phyloP scores from a whole-genome alignment of 2,329 filamentous ascomycete species.

The Lasiodiplodia sp. region DNA sequence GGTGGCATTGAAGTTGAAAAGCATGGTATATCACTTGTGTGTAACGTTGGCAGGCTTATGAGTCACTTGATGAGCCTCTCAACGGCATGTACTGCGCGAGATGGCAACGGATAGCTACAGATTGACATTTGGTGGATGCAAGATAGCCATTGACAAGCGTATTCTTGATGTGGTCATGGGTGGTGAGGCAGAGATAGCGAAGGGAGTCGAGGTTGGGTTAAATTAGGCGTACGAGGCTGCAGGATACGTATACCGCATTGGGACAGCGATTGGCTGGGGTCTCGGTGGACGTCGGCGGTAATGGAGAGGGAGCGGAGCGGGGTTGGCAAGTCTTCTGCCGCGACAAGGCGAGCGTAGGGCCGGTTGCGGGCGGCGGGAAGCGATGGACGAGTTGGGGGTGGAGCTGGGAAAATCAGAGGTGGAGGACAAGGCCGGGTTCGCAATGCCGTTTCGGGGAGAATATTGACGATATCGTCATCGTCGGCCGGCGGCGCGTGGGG shows the following conservation, averaged over 20 bases:
- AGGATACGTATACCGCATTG: slow-evolving; percentile 23
- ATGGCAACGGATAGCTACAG: too few species aligned
- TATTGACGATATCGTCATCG: slow-evolving; percentile 21
- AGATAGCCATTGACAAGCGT: background rate
- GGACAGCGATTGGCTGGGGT: slow-evolving; percentile 10
- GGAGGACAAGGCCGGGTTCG: slow-evolving; percentile 1
- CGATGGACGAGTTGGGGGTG: slow-evolving; percentile 5
- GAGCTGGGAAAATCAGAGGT: background rate
- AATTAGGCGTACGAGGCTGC: background rate
- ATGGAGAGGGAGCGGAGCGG: slow-evolving; percentile 5
- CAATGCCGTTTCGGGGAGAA: slow-evolving; percentile 18
- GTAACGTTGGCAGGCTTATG: too few species aligned
- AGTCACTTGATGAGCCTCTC: too few species aligned
- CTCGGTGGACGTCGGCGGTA: background rate
- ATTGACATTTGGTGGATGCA: too few species aligned
- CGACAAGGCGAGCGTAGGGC: background rate
- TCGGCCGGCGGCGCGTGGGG: background rate
- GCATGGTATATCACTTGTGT: too few species aligned
- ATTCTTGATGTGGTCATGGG: background rate
- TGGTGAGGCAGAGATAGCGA: slow-evolving; percentile 1
- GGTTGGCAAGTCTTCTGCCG: background rate
- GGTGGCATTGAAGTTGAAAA: too few species aligned
- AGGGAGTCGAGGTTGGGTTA: background rate
- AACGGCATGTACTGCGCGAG: too few species aligned
- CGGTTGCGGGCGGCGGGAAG: slow-evolving; percentile 7